A percentile compares a stretch with the other conserved stretches of the same genome.
Conservation (phyloP, 345 rosid genomes). For the Erysimum cheiranthoides region DNA sequence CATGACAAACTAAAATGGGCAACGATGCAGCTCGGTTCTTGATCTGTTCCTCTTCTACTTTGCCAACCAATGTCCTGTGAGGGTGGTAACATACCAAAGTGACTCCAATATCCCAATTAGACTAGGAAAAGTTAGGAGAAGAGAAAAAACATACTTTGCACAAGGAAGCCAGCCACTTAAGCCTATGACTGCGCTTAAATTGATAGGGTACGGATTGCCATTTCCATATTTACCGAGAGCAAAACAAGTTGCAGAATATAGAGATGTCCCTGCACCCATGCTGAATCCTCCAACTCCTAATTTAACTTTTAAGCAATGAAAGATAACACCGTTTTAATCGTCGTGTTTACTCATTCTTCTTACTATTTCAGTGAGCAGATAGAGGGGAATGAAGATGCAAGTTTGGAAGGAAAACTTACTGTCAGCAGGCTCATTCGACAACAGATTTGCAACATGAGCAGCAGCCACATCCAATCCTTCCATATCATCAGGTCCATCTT, state of each 20-base stretch:
- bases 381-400: constrained; percentile 9
- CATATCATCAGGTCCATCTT: constrained; percentile 82
- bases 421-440: constrained; percentile 92
- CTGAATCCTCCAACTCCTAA: constrained; percentile 98
- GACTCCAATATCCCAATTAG: neutral
- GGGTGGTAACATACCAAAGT: constrained; percentile 1
- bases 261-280: constrained; percentile 95
- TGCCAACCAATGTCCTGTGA: constrained; percentile 65
- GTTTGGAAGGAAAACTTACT: constrained; percentile 59
- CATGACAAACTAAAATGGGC: constrained; percentile 87
- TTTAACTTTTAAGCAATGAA: constrained; percentile 68
- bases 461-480: constrained; percentile 94
- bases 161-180: constrained; percentile 99
- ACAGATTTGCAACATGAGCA: constrained; percentile 87
- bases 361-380: constrained; percentile 1
- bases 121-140: neutral
- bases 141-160: constrained; percentile 65
- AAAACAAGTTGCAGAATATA: constrained; percentile 86
- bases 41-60: constrained; percentile 61
- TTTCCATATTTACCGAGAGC: constrained; percentile 70
- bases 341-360: constrained; percentile 14
- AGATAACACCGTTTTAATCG: constrained; percentile 33
- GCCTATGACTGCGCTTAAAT: constrained; percentile 78
- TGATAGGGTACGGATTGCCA: constrained; percentile 76
- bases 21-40: constrained; percentile 72